Evolutionary conservation across 305 asterid species (phyloP), one percentile per base, ranked within the genome.

Genomic region (Solanum hybrid): DNA sequence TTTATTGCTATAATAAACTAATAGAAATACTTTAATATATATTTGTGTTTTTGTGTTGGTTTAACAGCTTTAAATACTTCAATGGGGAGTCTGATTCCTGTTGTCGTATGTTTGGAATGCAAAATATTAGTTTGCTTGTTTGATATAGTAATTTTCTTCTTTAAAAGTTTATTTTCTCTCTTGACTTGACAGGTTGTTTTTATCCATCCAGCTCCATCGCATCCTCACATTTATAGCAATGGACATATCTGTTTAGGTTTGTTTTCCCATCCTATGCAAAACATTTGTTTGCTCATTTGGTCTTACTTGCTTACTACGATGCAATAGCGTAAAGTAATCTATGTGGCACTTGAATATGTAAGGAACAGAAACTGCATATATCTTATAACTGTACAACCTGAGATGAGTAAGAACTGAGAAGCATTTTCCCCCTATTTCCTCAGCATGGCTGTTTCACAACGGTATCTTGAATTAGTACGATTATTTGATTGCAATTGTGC

Each of bases 161-260:
- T 66, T 86, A 56, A 32, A 42, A 88, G 31, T 78, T 78, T 51
- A 56, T 56, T 90, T 66, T 19, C 7, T 85, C 37, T 56, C 26
- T 31, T 11, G 40, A 85, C 89, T 76, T 88, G 73, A 92, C 98
- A 97, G 99, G 99, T 97, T 92, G 94, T 97, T 88, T 97, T 97
- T 93, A 91, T 95, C 42, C 94, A 94, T 87, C 98, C 99, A 15
- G 98, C 98, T 84, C 99, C 99, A 10, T 89, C 90, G 90, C 99
- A 96, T 88, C 98, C 98, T 86, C 99, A 96, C 90, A 95, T 96
- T 91, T 97, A 95, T 90, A 97, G 99, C 93, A 97, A 96, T 88
- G 99, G 99, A 35, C 99, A 97, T 92, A 97, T 97, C 91, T 97
- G 99, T 94, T 92, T 96, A 92, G 99, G 99, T 97, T 71, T 87